phyloP scores from a whole-genome alignment of 2,329 filamentous ascomycete genomes.

The Hypoxylon sp. region DNA sequence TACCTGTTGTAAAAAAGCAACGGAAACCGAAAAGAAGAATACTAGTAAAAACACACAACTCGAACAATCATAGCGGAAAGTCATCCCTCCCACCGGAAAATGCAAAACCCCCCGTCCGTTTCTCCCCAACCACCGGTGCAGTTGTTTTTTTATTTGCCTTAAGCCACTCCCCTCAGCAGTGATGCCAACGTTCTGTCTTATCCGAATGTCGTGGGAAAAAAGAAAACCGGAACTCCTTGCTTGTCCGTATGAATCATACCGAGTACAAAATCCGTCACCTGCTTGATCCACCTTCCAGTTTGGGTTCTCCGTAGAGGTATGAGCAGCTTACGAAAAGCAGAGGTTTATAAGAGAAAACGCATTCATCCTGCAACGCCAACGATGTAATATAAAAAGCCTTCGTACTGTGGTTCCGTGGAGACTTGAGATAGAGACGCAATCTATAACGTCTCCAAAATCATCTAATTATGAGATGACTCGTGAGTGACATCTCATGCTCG shows the following conservation, averaged over 20 bases:
- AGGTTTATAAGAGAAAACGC: not conserved
- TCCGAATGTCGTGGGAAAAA: not conserved
- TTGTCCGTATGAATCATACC: not conserved
- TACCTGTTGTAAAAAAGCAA: not conserved
- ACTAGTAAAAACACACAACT: no score
- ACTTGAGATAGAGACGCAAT: not conserved
- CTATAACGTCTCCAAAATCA: not conserved
- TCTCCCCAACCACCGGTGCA: not conserved
- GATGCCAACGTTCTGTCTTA: not conserved
- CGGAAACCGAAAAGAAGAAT: not conserved
- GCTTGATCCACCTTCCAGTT: not conserved
- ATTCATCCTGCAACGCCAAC: not conserved
- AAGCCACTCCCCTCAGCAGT: not conserved
- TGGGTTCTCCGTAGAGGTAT: not conserved
- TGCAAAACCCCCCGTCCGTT: not conserved
- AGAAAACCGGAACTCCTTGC: constrained; percentile 5
- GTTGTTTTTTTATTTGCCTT: not conserved
- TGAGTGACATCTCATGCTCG: not conserved
- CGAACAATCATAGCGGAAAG: not conserved
- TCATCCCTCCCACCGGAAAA: not conserved
- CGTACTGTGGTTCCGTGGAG: not conserved
- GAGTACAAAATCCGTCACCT: not conserved
- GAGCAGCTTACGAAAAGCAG: not conserved
- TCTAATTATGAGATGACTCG: not conserved
- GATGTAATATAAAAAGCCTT: not conserved